A percentile compares a stretch with the other conserved stretches of the same genome.
Evolutionary conservation across 352 stramenopile species (phyloP).

Genomic region (Phytophthora idaei): DNA sequence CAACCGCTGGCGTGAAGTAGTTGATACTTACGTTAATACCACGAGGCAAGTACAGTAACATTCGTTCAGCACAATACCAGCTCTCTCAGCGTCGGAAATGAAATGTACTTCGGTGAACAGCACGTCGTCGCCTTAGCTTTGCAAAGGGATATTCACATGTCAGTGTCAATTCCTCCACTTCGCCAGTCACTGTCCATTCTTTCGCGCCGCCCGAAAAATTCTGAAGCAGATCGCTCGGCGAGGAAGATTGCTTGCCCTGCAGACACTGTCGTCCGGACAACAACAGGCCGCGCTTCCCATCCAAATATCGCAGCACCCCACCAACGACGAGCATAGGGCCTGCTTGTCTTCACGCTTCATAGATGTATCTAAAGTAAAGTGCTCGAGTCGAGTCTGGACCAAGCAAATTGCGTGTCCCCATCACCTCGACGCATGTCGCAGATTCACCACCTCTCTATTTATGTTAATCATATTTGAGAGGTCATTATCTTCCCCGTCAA

Average conservation of each 20-base stretch:
- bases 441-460: neutral
- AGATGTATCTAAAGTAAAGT: neutral
- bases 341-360: neutral
- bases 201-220: neutral
- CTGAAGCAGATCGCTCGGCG: slow-evolving; percentile 3
- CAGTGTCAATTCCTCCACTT: too few relatives aligned
- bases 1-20: too few relatives aligned
- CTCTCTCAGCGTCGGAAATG: too few relatives aligned
- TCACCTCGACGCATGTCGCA: slow-evolving; percentile 19
- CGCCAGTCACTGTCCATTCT: neutral
- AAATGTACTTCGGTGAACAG: too few relatives aligned
- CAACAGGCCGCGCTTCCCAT: slow-evolving; percentile 8
- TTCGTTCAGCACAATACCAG: too few relatives aligned
- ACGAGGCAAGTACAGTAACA: too few relatives aligned
- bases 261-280: neutral
- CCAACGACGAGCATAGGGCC: neutral
- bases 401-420: slow-evolving; percentile 1
- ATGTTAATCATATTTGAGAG: neutral
- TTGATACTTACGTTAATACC: too few relatives aligned
- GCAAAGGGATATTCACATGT: too few relatives aligned
- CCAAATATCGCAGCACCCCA: slow-evolving; percentile 18
- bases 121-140: too few relatives aligned
- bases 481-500: neutral
- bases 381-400: neutral
- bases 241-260: neutral